phyloP scores from a whole-genome alignment of 805 yeast species.

The Monosporozyma servazzii region DNA sequence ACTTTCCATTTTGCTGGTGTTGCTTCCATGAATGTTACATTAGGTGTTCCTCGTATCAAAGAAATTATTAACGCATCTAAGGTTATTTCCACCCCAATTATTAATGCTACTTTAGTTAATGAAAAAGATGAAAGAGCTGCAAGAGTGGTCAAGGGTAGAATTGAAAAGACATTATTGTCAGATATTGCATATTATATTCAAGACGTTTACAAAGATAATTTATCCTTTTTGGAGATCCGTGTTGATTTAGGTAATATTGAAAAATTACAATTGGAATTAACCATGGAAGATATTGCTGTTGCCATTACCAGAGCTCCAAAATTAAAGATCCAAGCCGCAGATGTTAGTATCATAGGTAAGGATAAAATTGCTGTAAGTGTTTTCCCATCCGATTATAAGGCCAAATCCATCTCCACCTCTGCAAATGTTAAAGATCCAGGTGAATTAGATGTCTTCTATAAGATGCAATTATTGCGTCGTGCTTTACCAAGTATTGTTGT shows the following conservation, averaged over 20 bases:
- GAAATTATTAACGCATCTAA: conserved; percentile 97
- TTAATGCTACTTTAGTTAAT: conserved; percentile 86
- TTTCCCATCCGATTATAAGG: conserved; percentile 34
- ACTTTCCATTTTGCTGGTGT: conserved; percentile 99
- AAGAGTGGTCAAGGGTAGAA: conserved; percentile 93
- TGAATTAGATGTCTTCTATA: conserved; percentile 58
- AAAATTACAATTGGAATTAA: conserved; percentile 79
- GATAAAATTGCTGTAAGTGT: conserved; percentile 62
- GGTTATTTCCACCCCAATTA: conserved; percentile 90
- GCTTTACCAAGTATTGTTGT: conserved; percentile 81
- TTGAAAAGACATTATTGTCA: conserved; percentile 80
- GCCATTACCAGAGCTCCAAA: conserved; percentile 84
- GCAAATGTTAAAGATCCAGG: conserved; percentile 32
- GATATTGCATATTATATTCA: conserved; percentile 87
- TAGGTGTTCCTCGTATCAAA: conserved; percentile 98
- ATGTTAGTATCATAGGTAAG: conserved; percentile 57
- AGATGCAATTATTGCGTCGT: conserved; percentile 84
- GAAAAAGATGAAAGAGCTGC: conserved; percentile 96
- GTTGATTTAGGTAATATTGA: conserved; percentile 81
- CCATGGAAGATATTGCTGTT: conserved; percentile 72
- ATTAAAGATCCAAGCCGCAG: conserved; percentile 67
- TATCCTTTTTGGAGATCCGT: conserved; percentile 72
- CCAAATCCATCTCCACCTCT: conserved; percentile 36
- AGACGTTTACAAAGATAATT: conserved; percentile 79
- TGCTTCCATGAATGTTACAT: conserved; percentile 96